phyloP scores from a whole-genome alignment of 2,329 filamentous ascomycete genomes.

The Fusarium solani-melongenae region DNA sequence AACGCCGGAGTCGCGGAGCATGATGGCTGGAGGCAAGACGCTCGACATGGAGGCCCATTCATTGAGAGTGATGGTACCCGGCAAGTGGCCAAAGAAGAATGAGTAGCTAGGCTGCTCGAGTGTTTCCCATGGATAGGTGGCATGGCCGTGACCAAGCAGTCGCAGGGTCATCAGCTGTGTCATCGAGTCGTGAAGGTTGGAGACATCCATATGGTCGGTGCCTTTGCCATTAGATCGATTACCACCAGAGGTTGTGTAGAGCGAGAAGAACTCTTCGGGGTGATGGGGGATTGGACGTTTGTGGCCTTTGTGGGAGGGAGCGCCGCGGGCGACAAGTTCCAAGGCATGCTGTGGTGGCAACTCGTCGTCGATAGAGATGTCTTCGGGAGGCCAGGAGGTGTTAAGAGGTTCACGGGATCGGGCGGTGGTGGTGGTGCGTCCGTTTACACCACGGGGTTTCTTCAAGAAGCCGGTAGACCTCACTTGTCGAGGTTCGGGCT shows the following conservation, averaged over 20 bases:
- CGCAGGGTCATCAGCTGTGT: slow-evolving; percentile 68
- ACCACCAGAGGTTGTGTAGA: slow-evolving; percentile 63
- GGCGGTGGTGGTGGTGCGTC: slow-evolving; percentile 9
- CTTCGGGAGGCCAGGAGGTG: slow-evolving; percentile 68
- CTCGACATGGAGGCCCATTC: slow-evolving; percentile 73
- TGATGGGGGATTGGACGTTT: slow-evolving; percentile 65
- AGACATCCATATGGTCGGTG: slow-evolving; percentile 57
- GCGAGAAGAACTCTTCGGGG: slow-evolving; percentile 64
- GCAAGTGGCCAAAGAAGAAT: slow-evolving; percentile 72
- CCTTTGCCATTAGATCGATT: slow-evolving; percentile 54
- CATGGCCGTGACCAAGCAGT: slow-evolving; percentile 55
- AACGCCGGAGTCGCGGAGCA: slow-evolving; percentile 68
- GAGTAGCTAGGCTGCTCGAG: slow-evolving; percentile 79
- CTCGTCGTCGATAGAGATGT: slow-evolving; percentile 60
- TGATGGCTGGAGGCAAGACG: slow-evolving; percentile 64
- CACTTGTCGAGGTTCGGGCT: slow-evolving; percentile 28
- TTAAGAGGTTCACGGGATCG: slow-evolving; percentile 52
- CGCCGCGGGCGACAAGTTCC: slow-evolving; percentile 68
- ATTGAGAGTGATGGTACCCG: slow-evolving; percentile 79
- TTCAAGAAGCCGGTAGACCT: slow-evolving; percentile 26
- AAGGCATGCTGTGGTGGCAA: slow-evolving; percentile 65
- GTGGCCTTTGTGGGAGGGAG: slow-evolving; percentile 66
- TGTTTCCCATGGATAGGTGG: slow-evolving; percentile 72
- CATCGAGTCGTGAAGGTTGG: slow-evolving; percentile 66
- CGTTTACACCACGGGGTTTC: slow-evolving; percentile 29